Base-by-base conservation (phyloP, 495 filamentous ascomycete genomes). In the Penicillium waksmanii region DNA sequence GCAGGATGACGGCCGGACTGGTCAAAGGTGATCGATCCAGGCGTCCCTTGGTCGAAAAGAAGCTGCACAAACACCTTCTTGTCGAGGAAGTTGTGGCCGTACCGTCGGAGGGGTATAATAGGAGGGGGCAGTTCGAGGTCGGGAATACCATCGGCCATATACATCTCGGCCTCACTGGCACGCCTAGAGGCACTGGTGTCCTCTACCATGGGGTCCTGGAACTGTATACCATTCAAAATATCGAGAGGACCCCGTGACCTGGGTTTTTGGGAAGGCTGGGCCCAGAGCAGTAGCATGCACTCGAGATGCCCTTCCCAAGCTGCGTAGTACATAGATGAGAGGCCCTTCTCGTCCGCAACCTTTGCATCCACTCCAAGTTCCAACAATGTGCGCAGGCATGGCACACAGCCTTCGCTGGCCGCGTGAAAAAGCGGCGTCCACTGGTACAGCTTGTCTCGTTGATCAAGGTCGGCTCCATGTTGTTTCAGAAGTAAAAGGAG, bases 341-440 rank as follows among this genome's bases (percentile, higher is more conserved):
- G 80, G 18, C 87, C 89, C 72, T 98, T 98, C 72, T 98, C 95
- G 67, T 98, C 95, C 27, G 88, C 71, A 46, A 91, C 88, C 55
- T 88, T 84, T 7, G 86, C 82, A 66, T 91, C 83, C 21, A 88
- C 95, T 21, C 87, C 87, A 51, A 87, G 80, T 46, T 90, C 82
- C 7, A 98, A 77, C 18, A 98, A 82, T 1, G 86, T 88, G 52
- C 88, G 83, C 31, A 98, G 78, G 66, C 92, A 97, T 43, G 88
- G 84, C 17, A 97, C 89, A 67, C 95, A 96, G 25, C 95, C 95
- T 80, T 98, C 95, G 66, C 94, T 96, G 11, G 94, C 95, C 11
- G 95, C 94, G 72, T 98, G 93, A 63, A 98, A 95, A 1, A 98
- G 76, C 1, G 95, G 92, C 3, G 95, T 98, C 95, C 95, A 98